Base-by-base conservation (phyloP, 768 basidiomycete species). In the Clavaria fumosa region DNA sequence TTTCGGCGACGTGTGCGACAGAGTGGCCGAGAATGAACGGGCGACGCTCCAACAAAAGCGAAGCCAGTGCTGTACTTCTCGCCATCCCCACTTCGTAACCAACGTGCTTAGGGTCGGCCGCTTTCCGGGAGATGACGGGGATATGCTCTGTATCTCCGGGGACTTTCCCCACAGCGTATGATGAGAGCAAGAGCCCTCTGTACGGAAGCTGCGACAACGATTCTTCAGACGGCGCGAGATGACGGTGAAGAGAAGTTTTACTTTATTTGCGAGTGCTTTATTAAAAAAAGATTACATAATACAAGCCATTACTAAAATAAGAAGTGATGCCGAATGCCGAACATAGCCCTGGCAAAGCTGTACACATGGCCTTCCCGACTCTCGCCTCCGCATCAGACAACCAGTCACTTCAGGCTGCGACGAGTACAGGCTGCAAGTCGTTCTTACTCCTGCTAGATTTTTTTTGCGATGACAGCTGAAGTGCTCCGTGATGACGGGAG, bases 131-230 rank as follows among this genome's bases (percentile, higher is more conserved):
- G 50, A 36, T 45, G 63, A 60, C 55, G 61, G 70, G 64, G 60
- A 61, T 56, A 66, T 59, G 52, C 72, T 80, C 79, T 77, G 76
- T 68, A 57, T 70, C 81, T 83, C 81, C 81, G 81, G 81, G 78
- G 81, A 83, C 81, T 83, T 84, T 83, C 79, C 81, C 81, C 81
- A 76, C 81, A 83, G 81, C 77, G 47, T 44, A 61, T 17, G 66
- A 45, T 39, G 39, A 44, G 59, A 66, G 64, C 66, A 38, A 42
- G 41, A 47, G 58, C 67, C 67, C 63, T 63, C 70, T 67, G 81
- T 80, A 55, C 63, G 81, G 68, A 58, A 69, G 72, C 81, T 83
- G 81, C 74, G 81, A 84, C 58, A 59, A 73, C 81, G 79, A 73
- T 80, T 72, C 79, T 81, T 81, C 71, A 56, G 59, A 65, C 77